A percentile compares a stretch with the other conserved stretches of the same genome.
phyloP scores from a whole-genome alignment of 176 grass and related monocot genomes.

The Saccharum spontaneum region DNA sequence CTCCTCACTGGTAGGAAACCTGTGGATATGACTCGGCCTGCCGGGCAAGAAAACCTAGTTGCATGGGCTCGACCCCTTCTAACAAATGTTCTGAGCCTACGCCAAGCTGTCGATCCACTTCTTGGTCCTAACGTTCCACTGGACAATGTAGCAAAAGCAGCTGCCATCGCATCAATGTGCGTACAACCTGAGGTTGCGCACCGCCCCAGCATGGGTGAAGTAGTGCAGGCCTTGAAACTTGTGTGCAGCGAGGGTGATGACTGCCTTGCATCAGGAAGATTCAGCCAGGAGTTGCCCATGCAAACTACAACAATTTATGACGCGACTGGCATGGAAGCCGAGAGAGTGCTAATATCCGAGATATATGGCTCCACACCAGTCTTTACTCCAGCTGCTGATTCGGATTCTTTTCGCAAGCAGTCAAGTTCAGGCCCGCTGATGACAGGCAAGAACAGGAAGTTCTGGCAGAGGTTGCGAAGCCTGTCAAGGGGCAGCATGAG shows the following conservation, averaged over 20 bases:
- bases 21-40: constrained; percentile 75
- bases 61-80: constrained; percentile 91
- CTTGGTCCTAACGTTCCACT: constrained; percentile 55
- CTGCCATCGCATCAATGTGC: constrained; percentile 94
- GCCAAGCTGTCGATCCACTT: constrained; percentile 67
- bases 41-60: constrained; percentile 92
- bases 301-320: constrained; percentile 41
- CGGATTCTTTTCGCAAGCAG: constrained; percentile 67
- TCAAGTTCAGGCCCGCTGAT: constrained; percentile 75
- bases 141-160: constrained; percentile 83
- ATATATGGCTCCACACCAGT: constrained; percentile 59
- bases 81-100: constrained; percentile 66
- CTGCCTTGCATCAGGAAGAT: constrained; percentile 50
- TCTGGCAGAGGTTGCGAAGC: constrained; percentile 78
- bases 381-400: constrained; percentile 51
- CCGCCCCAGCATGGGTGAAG: constrained; percentile 95
- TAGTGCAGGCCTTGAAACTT: constrained; percentile 92
- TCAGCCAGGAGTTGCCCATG: constrained; percentile 55
- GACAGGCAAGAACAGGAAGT: constrained; percentile 62
- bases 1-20: constrained; percentile 96
- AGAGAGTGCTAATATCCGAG: constrained; percentile 79
- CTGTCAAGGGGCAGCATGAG: constrained; percentile 84
- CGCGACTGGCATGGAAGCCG: constrained; percentile 58
- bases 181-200: constrained; percentile 92
- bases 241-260: constrained; percentile 81